phyloP scores from a whole-genome alignment of 768 basidiomycete genomes.

The Inosperma sp. region DNA sequence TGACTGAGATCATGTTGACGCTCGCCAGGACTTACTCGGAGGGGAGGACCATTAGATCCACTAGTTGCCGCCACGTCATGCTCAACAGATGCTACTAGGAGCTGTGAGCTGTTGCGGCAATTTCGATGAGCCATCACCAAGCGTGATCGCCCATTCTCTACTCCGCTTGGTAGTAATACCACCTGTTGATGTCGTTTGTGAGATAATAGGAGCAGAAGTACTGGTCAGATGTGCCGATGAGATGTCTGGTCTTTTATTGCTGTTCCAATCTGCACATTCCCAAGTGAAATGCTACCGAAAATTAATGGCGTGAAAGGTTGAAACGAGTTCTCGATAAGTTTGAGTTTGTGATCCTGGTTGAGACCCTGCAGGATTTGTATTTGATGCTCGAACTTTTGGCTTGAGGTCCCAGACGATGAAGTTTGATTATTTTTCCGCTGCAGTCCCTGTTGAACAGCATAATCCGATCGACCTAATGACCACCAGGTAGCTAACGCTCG shows the following conservation, averaged over 20 bases:
- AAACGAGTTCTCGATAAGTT: conserved; percentile 54
- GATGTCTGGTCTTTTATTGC: conserved; percentile 9
- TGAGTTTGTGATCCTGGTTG: too few species aligned
- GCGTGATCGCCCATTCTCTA: conserved; percentile 67
- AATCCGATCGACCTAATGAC: too few species aligned
- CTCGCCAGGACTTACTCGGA: conserved; percentile 55
- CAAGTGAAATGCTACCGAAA: conserved; percentile 79
- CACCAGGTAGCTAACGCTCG: too few species aligned
- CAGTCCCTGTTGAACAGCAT: too few species aligned
- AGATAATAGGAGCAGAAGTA: conserved; percentile 34
- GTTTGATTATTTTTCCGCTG: too few species aligned
- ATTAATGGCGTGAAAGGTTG: conserved; percentile 60
- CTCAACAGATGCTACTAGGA: background rate
- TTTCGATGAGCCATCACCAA: conserved; percentile 54
- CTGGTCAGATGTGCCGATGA: conserved; percentile 34
- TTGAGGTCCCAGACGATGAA: too few species aligned
- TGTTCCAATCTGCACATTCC: conserved; percentile 77
- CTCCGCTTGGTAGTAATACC: conserved; percentile 24
- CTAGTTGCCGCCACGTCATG: background rate
- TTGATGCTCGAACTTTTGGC: too few species aligned
- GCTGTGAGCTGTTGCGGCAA: conserved; percentile 27
- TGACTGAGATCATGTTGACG: conserved; percentile 82
- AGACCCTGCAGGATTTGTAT: too few species aligned
- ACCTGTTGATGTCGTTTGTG: background rate
- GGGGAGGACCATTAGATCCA: conserved; percentile 32